Base-by-base conservation (phyloP, 192 early-diverging fungal species). In the Coemansia sp. region DNA sequence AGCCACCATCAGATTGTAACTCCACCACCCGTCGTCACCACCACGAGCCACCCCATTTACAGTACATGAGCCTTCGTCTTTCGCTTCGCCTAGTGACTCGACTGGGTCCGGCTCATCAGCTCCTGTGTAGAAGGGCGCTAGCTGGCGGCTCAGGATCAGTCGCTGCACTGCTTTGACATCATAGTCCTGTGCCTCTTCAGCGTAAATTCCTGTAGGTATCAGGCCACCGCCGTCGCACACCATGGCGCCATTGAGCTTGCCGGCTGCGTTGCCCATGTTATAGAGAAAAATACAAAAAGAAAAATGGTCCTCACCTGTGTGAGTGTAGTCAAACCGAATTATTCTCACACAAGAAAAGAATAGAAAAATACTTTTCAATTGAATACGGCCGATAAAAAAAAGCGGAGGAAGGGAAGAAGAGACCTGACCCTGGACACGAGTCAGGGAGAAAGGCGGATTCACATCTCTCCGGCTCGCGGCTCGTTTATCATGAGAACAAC, bases 101-200 rank as follows among this genome's bases (percentile, higher is more conserved):
- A 17, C 61, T 58, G 83, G 83, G 44, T 86, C 85, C 26, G 83
- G 80, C 24, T 89, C 87, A 35, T 87, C 80, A 8, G 87, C 70
- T 38, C 95, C 95, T 50, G 83, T 83, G 76, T 97, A 97, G 62
- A 97, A 97, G 12, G 95, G 95, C 14, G 91, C 85, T 46, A 97
- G 58, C 48, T 85, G 85, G 9, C 91, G 81, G 5, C 85, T 83
- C 4, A 84, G 62, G 54, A 97, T 95, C 55, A 95, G 67, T 8
- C 84, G 74, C 43, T 86, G 83, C 12, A 97, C 87, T 26, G 85
- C 82, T 27, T 86, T 72, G 22, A 65, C 65, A 71, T 95, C 90
- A 68, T 84, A 96, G 68, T 96, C 92, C 59, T 90, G 91, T 8
- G 86, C 77, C 8, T 80, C 77, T 17, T 74, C 80, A 0, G 80